These are phyloP conservation scores for Chaetomium strumarium DNA, from an alignment of 2,329 filamentous ascomycete species.

Conservation along the genomic window DNA sequence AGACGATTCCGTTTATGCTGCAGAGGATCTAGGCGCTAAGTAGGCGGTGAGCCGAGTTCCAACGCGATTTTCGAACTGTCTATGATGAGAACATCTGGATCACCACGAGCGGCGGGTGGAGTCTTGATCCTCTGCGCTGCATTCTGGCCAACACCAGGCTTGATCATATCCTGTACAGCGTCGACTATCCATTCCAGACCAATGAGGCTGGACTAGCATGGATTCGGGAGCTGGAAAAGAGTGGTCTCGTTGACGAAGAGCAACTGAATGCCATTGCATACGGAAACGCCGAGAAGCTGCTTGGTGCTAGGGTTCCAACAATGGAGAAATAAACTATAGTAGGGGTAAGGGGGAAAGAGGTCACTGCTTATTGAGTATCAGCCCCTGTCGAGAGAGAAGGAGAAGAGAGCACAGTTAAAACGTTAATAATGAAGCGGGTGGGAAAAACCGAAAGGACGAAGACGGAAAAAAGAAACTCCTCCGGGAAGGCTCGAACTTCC, in stretches of 20 bases:
- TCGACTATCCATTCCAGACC: constrained; percentile 51
- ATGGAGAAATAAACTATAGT: neutral
- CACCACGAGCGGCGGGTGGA: constrained; percentile 50
- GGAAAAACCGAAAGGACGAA: too few species aligned
- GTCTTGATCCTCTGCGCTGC: constrained; percentile 41
- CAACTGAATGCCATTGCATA: constrained; percentile 45
- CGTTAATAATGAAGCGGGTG: too few species aligned
- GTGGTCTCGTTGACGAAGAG: constrained; percentile 43
- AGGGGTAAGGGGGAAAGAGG: too few species aligned
- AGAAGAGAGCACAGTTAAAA: too few species aligned
- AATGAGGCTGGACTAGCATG: constrained; percentile 44
- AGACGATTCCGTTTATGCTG: constrained; percentile 50
- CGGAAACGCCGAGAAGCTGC: constrained; percentile 45
- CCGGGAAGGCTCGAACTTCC: constrained; percentile 24
- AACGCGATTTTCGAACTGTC: constrained; percentile 40
- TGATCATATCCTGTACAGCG: constrained; percentile 50
- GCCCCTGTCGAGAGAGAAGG: too few species aligned
- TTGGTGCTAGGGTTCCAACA: constrained; percentile 24
- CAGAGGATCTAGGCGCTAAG: constrained; percentile 37
- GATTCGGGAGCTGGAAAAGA: constrained; percentile 42
- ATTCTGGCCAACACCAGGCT: constrained; percentile 39
- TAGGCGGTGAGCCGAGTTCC: constrained; percentile 28
- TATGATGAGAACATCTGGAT: constrained; percentile 53
- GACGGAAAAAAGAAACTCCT: constrained; percentile 10
- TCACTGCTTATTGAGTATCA: too few species aligned